Evolutionary conservation across 768 basidiomycete genomes (phyloP), one percentile per base, ranked within the genome.

Genomic region (Mycena haematopus): DNA sequence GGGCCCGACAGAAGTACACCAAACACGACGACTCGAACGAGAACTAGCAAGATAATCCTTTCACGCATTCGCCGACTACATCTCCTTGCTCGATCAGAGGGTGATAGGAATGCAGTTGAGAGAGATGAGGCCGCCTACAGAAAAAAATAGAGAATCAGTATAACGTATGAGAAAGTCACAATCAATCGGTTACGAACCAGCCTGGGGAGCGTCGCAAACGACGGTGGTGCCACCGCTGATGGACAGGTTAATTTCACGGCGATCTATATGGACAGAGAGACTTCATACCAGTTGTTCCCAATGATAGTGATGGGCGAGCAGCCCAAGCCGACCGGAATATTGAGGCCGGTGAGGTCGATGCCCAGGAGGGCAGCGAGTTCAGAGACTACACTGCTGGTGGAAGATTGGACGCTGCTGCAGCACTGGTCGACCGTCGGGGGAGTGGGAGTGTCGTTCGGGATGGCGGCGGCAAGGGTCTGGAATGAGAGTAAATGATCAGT

Each of bases 131-230:
- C 42, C 50, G 13, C 19, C 50, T 22, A n/a, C n/a, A n/a, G n/a
- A n/a, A 21, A 51, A n/a, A 21, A 19, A 33, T 33, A n/a, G 1
- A 31, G n/a, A 21, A 10, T 5, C 17, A n/a, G 6, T 8, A 51
- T 14, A 42, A 8, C 6, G n/a, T 10, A 21, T 9, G 31, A 6
- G 33, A 4, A 1, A 6, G 22, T 21, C 10, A 50, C 56, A 45
- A 45, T 11, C 4, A 22, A 31, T 9, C n/a, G n/a, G 4, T 35
- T 33, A 51, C 60, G 46, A 31, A 60, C 58, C 58, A 53, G n/a
- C 25, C 14, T 49, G 29, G 29, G 63, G 63, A 9, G 59, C 52
- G 21, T 62, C 54, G 58, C 63, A 64, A 21, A 21, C 33, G 47
- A 60, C 63, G 10, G 52, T 29, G n/a, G 53, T 56, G 1, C 49